A percentile compares a stretch with the other conserved stretches of the same genome.
These are phyloP conservation scores for Rhododendron kiyosumense DNA, from an alignment of 148 eudicot species.

Conservation along the genomic window DNA sequence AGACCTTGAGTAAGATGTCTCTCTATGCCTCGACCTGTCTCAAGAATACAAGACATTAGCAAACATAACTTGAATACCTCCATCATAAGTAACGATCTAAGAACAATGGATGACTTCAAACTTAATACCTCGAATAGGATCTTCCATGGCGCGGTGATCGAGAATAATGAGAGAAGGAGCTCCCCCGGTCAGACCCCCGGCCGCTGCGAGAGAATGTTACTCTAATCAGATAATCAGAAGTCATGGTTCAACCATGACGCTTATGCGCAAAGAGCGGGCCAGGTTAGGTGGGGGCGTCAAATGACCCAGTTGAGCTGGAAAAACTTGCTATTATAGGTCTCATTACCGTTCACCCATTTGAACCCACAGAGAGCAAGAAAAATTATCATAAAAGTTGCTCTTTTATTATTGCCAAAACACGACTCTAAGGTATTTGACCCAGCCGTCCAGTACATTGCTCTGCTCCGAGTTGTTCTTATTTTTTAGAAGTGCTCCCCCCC, in stretches of 20 bases:
- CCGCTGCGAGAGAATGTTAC: conserved; percentile 27
- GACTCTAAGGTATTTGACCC: background rate
- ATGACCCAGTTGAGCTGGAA: background rate
- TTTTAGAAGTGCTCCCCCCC: background rate
- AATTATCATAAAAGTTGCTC: background rate
- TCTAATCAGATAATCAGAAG: background rate
- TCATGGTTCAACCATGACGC: background rate
- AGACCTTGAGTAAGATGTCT: conserved; percentile 56
- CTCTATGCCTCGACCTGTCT: conserved; percentile 66
- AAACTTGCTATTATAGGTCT: background rate
- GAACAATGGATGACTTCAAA: background rate
- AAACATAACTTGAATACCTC: background rate
- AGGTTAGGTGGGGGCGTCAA: background rate
- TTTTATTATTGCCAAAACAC: background rate
- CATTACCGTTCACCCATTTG: background rate
- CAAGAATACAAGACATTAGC: background rate
- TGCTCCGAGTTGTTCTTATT: background rate
- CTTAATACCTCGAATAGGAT: conserved; percentile 46
- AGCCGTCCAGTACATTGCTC: background rate
- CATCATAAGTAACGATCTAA: background rate
- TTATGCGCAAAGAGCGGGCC: background rate
- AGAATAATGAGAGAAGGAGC: conserved; percentile 35
- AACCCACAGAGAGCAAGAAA: background rate
- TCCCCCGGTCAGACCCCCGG: conserved; percentile 41
- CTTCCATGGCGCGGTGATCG: conserved; percentile 23